Conservation (phyloP, 225 moss, liverwort and hornwort genomes). For the Climacium dendroides region DNA sequence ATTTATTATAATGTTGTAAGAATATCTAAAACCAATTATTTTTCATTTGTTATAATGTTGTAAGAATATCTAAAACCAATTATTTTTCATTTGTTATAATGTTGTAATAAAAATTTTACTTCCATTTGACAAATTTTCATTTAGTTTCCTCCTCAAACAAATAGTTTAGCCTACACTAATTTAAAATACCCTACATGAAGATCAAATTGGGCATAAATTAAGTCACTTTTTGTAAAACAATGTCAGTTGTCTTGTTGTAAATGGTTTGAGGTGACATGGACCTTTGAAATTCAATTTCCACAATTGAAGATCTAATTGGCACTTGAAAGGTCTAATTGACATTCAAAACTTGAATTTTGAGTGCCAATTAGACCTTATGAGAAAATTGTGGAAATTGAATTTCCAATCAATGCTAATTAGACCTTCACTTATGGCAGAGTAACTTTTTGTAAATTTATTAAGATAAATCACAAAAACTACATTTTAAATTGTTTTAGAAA, state of each 20-base stretch:
- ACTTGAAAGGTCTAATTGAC: too few relatives aligned
- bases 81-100: not conserved
- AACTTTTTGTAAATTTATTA: too few relatives aligned
- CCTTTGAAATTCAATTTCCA: accelerated
- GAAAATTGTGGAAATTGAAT: not conserved
- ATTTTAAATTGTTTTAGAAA: not conserved
- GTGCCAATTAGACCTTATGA: too few relatives aligned
- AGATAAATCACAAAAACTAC: not conserved
- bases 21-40: too few relatives aligned
- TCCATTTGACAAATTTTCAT: not conserved
- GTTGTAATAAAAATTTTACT: not conserved
- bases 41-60: too few relatives aligned
- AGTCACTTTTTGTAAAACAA: not conserved
- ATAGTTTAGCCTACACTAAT: not conserved
- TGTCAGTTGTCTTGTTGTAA: not conserved
- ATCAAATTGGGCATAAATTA: not conserved
- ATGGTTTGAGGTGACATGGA: not conserved
- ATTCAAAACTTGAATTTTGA: too few relatives aligned
- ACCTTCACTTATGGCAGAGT: accelerated
- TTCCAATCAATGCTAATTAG: accelerated
- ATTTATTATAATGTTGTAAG: too few relatives aligned
- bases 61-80: too few relatives aligned
- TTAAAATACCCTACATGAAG: too few relatives aligned
- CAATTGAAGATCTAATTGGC: too few relatives aligned
- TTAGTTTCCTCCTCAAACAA: not conserved